Conservation (phyloP, 345 rosid genomes). For the Capsella bursapastoris region DNA sequence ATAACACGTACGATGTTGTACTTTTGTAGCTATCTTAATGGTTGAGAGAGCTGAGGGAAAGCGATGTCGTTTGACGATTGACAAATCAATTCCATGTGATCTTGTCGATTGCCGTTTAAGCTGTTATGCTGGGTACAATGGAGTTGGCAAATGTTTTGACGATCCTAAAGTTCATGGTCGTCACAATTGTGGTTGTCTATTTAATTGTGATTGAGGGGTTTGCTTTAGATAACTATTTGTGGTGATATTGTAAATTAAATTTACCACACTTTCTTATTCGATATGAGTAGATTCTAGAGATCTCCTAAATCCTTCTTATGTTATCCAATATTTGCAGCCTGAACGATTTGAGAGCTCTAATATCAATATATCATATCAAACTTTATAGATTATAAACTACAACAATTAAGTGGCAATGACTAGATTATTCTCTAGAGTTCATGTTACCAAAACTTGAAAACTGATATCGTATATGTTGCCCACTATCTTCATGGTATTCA, state of each 20-base stretch:
- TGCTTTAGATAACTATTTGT: not conserved
- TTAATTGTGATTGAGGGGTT: constrained; percentile 18
- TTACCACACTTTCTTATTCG: not conserved
- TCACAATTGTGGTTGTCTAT: constrained; percentile 17
- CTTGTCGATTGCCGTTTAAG: constrained; percentile 1
- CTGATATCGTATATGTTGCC: too few species aligned
- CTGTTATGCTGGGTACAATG: constrained; percentile 2
- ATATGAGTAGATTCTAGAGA: not conserved
- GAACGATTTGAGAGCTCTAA: too few species aligned
- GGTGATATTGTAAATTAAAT: not conserved
- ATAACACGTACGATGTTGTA: not conserved
- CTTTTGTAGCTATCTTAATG: not conserved
- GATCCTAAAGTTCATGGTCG: constrained; percentile 34
- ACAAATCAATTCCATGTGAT: not conserved
- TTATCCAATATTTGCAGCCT: too few species aligned
- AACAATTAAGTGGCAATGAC: too few species aligned
- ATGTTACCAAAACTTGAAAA: too few species aligned
- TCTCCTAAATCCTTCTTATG: too few species aligned
- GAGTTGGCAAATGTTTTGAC: constrained; percentile 36
- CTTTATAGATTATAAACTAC: too few species aligned
- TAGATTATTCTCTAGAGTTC: too few species aligned
- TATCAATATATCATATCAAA: too few species aligned
- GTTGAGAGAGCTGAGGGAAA: not conserved
- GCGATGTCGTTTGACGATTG: constrained; percentile 10
- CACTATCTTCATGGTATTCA: too few species aligned